Evolutionary conservation across 805 yeast genomes (phyloP), one percentile per base, ranked within the genome.

Genomic region (Scheffersomyces ergatensis): DNA sequence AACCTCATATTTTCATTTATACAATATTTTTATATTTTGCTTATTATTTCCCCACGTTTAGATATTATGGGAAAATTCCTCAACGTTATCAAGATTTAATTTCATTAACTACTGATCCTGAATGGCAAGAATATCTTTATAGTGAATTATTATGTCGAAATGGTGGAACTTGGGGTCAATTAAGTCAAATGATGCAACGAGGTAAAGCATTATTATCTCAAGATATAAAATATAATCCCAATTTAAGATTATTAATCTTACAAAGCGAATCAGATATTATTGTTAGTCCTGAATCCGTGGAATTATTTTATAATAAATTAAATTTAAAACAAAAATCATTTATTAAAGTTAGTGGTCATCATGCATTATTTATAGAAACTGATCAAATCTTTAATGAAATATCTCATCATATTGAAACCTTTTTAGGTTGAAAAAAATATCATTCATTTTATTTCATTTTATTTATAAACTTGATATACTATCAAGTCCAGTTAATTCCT

Each of bases 341-440:
- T 25, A 27, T 26, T 14, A 29, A 29, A 29, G 11, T 23, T 7
- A 34, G 36, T 31, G 24, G 42, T 23, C 43, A 43, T 11, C 50
- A 46, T 36, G 42, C 50, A 15, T 27, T 44, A 23, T 43, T 43
- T 31, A 33, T 46, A 11, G 50, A 44, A 30, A 34, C 34, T 14
- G 50, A 44, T 6, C 19, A 33, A 14, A 27, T 37, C 4, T 46
- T 36, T 29, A 29, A 15, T 29, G 32, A 29, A 29, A 29, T 29
- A 14, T 29, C 18, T 5, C 5, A 29, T 6, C 4, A 14, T 5
- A 29, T 29, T 14, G 18, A 21, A 21, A 21, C 24, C 9, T 21
- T 21, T 21, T 21, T 21, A 21, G 9, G 9, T 21, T 21, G 9
- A 21, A 21, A 7, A 21, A 9, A 21, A 9, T 21, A 9, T 21